These are phyloP conservation scores for Fusarium decemcellulare DNA, from an alignment of 2,329 filamentous ascomycete genomes.

Conservation along the genomic window DNA sequence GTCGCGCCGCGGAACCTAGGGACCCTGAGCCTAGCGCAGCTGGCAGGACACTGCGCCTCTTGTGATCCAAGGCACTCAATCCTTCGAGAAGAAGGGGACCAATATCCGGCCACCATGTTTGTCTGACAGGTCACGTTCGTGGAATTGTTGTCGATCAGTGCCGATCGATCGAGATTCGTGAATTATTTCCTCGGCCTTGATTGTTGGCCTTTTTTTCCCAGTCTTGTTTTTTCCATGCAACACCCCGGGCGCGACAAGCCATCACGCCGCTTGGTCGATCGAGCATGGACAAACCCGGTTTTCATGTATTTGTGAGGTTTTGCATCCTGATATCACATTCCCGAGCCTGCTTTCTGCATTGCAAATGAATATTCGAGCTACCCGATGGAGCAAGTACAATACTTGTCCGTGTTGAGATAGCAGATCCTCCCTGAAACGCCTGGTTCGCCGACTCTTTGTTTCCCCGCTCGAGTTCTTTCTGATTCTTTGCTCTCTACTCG, in stretches of 20 bases:
- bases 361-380: slow-evolving; percentile 17
- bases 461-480: slow-evolving; percentile 17
- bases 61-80: slow-evolving; percentile 26
- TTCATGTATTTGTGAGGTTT: neutral
- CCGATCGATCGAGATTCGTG: slow-evolving; percentile 44
- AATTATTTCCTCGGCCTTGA: slow-evolving; percentile 4
- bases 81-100: slow-evolving; percentile 13
- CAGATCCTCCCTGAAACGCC: slow-evolving; percentile 38
- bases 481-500: slow-evolving; percentile 1
- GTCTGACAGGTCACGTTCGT: slow-evolving; percentile 36
- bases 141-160: slow-evolving; percentile 31
- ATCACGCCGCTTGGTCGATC: neutral
- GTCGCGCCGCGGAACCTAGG: slow-evolving; percentile 25
- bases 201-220: neutral
- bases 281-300: too few species aligned
- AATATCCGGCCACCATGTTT: slow-evolving; percentile 27
- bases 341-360: slow-evolving; percentile 2
- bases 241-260: slow-evolving; percentile 12
- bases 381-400: slow-evolving; percentile 12
- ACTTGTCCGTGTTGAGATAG: slow-evolving; percentile 14
- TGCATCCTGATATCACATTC: neutral
- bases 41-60: slow-evolving; percentile 25
- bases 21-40: slow-evolving; percentile 21
- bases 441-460: slow-evolving; percentile 33
- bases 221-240: slow-evolving; percentile 7